phyloP scores from a whole-genome alignment of 306 rosid genomes.

The Fragaria vesca region DNA sequence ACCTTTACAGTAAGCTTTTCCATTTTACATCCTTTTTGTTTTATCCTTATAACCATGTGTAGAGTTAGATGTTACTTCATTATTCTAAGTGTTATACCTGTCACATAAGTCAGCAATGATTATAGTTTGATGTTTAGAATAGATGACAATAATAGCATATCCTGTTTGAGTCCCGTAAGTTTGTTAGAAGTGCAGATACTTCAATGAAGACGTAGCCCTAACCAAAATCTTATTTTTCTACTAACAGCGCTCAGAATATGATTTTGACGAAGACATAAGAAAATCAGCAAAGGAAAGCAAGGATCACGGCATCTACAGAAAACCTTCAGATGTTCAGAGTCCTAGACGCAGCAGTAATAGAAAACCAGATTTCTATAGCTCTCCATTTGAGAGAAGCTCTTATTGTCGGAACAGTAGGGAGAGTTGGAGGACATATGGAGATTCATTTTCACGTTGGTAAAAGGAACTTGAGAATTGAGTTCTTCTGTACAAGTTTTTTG shows the following conservation, averaged over 20 bases:
- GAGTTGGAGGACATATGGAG: conserved; percentile 46
- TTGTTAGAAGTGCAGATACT: conserved; percentile 4
- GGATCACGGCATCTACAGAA: conserved; percentile 49
- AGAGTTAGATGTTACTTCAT: neutral
- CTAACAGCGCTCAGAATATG: conserved; percentile 76
- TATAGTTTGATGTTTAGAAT: neutral
- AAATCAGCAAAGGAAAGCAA: conserved; percentile 47
- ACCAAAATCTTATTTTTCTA: conserved; percentile 7
- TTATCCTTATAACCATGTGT: neutral
- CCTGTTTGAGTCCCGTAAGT: neutral
- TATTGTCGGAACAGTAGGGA: conserved; percentile 26
- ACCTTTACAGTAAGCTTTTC: neutral
- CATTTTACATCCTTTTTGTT: neutral
- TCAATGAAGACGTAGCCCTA: neutral
- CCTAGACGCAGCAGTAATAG: conserved; percentile 29
- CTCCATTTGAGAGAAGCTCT: conserved; percentile 44
- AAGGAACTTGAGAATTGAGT: neutral
- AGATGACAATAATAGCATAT: neutral
- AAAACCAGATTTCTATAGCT: conserved; percentile 39
- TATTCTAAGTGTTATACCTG: neutral
- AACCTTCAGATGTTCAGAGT: conserved; percentile 45
- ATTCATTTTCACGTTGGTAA: conserved; percentile 39
- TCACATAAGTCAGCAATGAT: neutral
- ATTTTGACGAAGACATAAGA: conserved; percentile 77
- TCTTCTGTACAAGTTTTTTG: neutral